A percentile compares a stretch with the other conserved stretches of the same genome.
Conservation (phyloP, 1,139 yeast genomes). For the Suhomyces chickasaworum region DNA sequence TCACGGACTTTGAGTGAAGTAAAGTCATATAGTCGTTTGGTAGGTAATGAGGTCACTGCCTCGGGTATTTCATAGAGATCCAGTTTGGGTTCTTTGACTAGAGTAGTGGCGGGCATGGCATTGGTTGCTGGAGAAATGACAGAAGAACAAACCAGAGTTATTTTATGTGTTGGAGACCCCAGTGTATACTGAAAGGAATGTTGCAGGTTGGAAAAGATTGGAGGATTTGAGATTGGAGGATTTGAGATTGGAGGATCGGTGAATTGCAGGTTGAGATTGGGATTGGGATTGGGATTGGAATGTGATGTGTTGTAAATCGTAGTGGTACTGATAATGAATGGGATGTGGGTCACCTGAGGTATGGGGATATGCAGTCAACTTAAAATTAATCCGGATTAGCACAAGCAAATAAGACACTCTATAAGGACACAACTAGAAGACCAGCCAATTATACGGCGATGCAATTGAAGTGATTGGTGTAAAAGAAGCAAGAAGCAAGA, state of each 20-base stretch:
- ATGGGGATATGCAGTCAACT: background rate
- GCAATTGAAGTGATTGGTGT: background rate
- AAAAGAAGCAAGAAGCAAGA: too few species aligned
- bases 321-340: background rate
- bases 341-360: background rate
- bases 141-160: too few species aligned
- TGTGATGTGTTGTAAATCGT: background rate
- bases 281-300: too few species aligned
- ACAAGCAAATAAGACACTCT: too few species aligned
- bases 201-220: too few species aligned
- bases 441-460: background rate
- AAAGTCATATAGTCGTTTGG: constrained; percentile 33
- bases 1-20: constrained; percentile 26
- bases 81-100: background rate
- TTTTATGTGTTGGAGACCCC: too few species aligned
- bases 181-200: too few species aligned
- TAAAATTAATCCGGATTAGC: too few species aligned
- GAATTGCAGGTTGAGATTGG: too few species aligned
- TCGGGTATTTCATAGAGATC: constrained; percentile 1
- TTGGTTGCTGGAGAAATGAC: background rate
- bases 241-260: too few species aligned
- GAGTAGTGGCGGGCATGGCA: constrained; percentile 5
- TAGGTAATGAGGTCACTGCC: constrained; percentile 25
- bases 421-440: background rate
- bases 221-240: too few species aligned